These are phyloP conservation scores for Tremella mesenterica DNA, from an alignment of 768 basidiomycete species.

Conservation along the genomic window DNA sequence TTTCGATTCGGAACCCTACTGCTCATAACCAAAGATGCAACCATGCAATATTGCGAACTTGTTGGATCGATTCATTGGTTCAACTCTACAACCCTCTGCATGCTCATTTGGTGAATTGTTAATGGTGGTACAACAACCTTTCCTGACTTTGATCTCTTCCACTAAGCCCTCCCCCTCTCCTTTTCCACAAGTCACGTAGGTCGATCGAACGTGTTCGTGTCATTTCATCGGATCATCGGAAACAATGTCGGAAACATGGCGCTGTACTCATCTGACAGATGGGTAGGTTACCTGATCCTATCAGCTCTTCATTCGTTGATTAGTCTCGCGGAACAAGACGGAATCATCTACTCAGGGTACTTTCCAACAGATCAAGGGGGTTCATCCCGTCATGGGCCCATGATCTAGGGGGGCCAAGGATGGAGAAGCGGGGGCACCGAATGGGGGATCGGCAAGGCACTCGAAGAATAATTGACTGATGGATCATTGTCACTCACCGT, in stretches of 20 bases:
- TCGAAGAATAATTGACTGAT: too few species aligned
- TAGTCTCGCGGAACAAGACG: background rate
- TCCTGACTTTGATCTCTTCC: background rate
- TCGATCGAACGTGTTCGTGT: background rate
- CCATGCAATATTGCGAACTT: background rate
- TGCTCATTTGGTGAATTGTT: background rate
- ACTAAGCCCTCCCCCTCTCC: background rate
- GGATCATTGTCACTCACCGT: too few species aligned
- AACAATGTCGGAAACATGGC: slow-evolving; percentile 17
- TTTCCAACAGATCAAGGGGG: background rate
- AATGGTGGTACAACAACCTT: background rate
- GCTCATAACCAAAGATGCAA: background rate
- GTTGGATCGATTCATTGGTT: background rate
- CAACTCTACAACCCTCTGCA: background rate
- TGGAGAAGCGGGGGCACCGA: background rate
- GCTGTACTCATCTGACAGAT: slow-evolving; percentile 28
- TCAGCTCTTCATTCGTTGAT: background rate
- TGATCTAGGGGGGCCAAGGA: background rate
- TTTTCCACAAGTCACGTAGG: background rate
- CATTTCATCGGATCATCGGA: background rate
- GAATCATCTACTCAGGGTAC: background rate
- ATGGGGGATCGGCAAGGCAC: background rate
- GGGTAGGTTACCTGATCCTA: slow-evolving; percentile 18
- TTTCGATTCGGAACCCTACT: background rate
- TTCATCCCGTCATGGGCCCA: background rate